Evolutionary conservation across 257 asterid species (phyloP), one percentile per base, ranked within the genome.

Genomic region (Apocynum venetum): DNA sequence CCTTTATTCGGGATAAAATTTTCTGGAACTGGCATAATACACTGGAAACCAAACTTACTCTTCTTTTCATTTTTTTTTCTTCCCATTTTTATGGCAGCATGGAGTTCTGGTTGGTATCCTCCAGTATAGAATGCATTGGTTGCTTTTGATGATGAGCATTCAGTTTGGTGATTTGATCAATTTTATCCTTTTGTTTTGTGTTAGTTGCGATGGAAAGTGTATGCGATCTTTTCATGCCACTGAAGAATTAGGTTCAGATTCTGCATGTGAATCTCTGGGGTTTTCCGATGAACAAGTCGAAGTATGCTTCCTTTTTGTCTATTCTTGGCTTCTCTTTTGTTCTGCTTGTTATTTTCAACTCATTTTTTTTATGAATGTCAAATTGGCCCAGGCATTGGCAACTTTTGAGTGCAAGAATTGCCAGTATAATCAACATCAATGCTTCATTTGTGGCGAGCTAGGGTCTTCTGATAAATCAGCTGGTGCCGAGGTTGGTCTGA

Each of bases 141-240:
- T 47, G 59, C 74, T 9, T 46, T 12, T 71, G 7, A 11, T 25
- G 31, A 25, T 25, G 31, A 25, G 0, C 31, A 25, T 5, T 59
- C 4, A 12, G 49, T 57, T 71, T 25, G 17, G 15, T 13, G 6
- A 48, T n/a, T 25, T 48, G 8, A 64, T 73, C 49, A 64, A 72
- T 14, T 71, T 63, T 77, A 6, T 59, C 78, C 55, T 72, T 55
- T 63, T 76, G 71, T 4, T 53, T 35, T 53, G 56, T 35, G 8
- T 12, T 83, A 93, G 97, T 61, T 93, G 98, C 19, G 97, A 91
- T 35, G 98, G 98, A 46, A 93, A 84, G 87, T 93, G 98, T 86
- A 79, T 93, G 89, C 86, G 98, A 87, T 87, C 98, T 78, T 93
- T 93, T 79, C 98, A 93, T 87, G 89, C 93, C 61, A 91, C 93